A percentile compares a stretch with the other conserved stretches of the same genome.
These are phyloP conservation scores for Phytomonas francai DNA, from an alignment of 208 protist species.

Conservation along the genomic window DNA sequence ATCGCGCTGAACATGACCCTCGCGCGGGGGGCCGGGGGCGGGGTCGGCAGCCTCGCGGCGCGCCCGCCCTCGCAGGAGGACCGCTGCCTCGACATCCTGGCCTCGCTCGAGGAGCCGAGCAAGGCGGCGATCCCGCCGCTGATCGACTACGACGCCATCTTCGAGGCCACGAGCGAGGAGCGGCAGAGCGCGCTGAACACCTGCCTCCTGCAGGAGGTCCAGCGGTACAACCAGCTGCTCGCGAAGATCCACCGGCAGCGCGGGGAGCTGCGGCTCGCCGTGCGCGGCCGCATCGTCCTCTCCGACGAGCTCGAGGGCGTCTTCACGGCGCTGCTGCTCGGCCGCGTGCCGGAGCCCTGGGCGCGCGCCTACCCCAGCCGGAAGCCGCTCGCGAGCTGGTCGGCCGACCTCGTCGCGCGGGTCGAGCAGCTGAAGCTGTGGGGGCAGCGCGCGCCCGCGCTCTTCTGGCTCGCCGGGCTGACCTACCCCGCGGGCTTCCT, in stretches of 20 bases:
- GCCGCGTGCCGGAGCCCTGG: constrained; percentile 92
- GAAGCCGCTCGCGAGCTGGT: constrained; percentile 96
- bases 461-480: constrained; percentile 98
- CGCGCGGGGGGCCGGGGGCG: constrained; percentile 48
- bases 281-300: constrained; percentile 98
- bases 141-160: constrained; percentile 89
- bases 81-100: constrained; percentile 81
- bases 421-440: constrained; percentile 93
- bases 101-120: constrained; percentile 78
- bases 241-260: constrained; percentile 87
- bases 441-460: constrained; percentile 87
- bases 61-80: constrained; percentile 67
- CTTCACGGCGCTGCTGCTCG: constrained; percentile 86
- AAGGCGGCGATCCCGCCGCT: constrained; percentile 67
- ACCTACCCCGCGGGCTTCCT: constrained; percentile 99
- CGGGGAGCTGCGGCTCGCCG: constrained; percentile 88
- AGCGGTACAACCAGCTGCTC: constrained; percentile 96
- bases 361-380: constrained; percentile 94
- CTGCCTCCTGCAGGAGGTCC: constrained; percentile 97
- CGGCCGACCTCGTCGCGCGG: constrained; percentile 90
- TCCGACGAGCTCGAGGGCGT: constrained; percentile 94
- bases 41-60: constrained; percentile 19
- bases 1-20: constrained; percentile 82
- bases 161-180: constrained; percentile 86
- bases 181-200: constrained; percentile 91